Evolutionary conservation across 805 yeast genomes (phyloP), one percentile per base, ranked within the genome.

Genomic region (Tetrapisispora pingtungensis): DNA sequence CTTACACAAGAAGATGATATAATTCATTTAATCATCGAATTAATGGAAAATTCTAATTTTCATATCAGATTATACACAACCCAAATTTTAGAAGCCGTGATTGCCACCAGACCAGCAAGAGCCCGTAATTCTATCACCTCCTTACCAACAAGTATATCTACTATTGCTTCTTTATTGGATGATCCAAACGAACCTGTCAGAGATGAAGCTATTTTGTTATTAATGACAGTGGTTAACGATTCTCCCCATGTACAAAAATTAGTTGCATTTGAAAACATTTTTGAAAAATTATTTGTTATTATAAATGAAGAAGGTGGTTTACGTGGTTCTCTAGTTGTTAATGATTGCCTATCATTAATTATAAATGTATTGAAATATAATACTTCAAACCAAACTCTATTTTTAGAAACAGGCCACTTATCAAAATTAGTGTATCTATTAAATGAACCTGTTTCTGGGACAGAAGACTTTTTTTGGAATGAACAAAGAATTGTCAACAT

Each of bases 201-300:
- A 54, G 89, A 90, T 60, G 95, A 93, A 63, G 78, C 93, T 3
- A 80, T 90, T 32, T 64, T 90, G 42, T 67, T 94, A n/a, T 68
- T 94, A 41, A 81, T 84, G 80, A 81, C 88, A 10, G 71, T 93
- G 3, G 94, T 80, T 12, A 80, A 81, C 53, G 82, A 84, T 47
- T 85, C 87, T 54, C 77, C 80, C 47, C 90, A 86, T 60, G 80
- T 90, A 28, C 98, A 93, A 60, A 89, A 88, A 56, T 67, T 93
- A 17, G 94, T 94, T 10, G 98, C 95, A 0, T 93, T 93, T 58
- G 97, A 93, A 59, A 89, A 86, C 52, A 82, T 94, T 0, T 89
- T 93, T 57, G 96, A 87, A 49, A 77, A 73, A 48, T 64, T 88
- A 12, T 89, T 90, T 55, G 71, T 69, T n/a, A 82, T 93, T 13